These are phyloP conservation scores for Nicotiana attenuata DNA, from an alignment of 257 asterid species.

Conservation along the genomic window DNA sequence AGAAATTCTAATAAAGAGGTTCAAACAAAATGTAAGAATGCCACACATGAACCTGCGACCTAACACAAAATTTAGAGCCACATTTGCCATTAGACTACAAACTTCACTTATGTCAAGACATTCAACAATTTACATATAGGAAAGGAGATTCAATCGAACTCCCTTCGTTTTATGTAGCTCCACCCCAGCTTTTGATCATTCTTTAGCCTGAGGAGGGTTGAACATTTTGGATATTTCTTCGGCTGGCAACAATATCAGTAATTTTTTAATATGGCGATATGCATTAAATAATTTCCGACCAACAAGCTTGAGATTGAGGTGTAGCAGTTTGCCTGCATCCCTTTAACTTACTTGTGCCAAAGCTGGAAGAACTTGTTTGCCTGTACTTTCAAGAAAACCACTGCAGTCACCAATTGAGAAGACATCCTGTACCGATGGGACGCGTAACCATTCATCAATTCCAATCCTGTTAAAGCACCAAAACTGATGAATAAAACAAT, in stretches of 20 bases:
- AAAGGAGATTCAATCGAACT: too few relatives aligned
- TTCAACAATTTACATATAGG: too few relatives aligned
- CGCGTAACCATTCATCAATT: constrained; percentile 87
- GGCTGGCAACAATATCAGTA: not conserved
- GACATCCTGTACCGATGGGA: constrained; percentile 74
- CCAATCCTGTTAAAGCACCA: constrained; percentile 58
- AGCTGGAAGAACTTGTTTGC: constrained; percentile 94
- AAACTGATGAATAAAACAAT: not conserved
- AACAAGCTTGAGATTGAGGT: too few relatives aligned
- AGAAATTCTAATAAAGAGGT: too few relatives aligned
- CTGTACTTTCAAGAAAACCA: constrained; percentile 90
- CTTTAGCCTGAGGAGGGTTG: not conserved
- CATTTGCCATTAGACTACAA: too few relatives aligned
- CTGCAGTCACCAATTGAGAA: constrained; percentile 92
- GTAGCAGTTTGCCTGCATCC: not conserved
- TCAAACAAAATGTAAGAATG: too few relatives aligned
- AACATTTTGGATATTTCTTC: not conserved
- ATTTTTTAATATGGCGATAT: not conserved
- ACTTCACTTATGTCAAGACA: too few relatives aligned
- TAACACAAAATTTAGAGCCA: too few relatives aligned
- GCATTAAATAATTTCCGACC: not conserved
- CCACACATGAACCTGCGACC: too few relatives aligned
- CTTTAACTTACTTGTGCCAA: constrained; percentile 63
- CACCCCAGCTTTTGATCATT: not conserved
- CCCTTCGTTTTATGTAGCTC: too few relatives aligned